These are phyloP conservation scores for Anisodus acutangulus DNA, from an alignment of 257 asterid genomes.

Conservation along the genomic window DNA sequence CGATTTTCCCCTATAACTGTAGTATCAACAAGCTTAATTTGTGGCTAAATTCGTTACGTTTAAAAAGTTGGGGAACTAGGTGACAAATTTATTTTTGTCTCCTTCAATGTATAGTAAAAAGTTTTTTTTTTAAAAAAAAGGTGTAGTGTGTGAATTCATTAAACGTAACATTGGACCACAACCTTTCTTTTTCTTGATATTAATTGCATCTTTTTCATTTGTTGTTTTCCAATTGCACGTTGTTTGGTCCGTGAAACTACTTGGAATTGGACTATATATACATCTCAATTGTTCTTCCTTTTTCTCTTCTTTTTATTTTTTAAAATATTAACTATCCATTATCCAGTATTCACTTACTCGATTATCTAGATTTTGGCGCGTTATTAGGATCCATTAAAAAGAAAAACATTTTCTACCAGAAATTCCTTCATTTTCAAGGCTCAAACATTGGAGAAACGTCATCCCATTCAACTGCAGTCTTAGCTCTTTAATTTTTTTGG, in stretches of 20 bases:
- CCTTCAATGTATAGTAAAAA: neutral
- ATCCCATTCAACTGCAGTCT: neutral
- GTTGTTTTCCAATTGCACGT: neutral
- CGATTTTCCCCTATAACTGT: neutral
- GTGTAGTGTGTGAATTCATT: neutral
- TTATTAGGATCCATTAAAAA: too few species aligned
- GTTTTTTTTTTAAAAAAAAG: neutral
- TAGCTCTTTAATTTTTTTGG: neutral
- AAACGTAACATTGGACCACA: slow-evolving; percentile 13
- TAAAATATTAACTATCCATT: neutral
- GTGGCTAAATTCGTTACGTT: neutral
- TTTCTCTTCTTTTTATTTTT: neutral
- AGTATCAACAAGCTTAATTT: neutral
- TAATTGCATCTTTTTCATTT: neutral
- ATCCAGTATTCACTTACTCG: neutral
- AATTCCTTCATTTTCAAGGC: neutral
- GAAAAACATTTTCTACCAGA: too few species aligned
- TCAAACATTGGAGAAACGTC: neutral
- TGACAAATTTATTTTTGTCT: neutral
- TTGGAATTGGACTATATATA: neutral
- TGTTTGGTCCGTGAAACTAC: neutral
- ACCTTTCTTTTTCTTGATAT: neutral
- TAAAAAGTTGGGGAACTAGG: neutral
- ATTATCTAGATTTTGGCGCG: neutral
- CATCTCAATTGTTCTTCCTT: neutral